These are phyloP conservation scores for Scleroderma citrinum DNA, from an alignment of 768 basidiomycete genomes.

Conservation along the genomic window DNA sequence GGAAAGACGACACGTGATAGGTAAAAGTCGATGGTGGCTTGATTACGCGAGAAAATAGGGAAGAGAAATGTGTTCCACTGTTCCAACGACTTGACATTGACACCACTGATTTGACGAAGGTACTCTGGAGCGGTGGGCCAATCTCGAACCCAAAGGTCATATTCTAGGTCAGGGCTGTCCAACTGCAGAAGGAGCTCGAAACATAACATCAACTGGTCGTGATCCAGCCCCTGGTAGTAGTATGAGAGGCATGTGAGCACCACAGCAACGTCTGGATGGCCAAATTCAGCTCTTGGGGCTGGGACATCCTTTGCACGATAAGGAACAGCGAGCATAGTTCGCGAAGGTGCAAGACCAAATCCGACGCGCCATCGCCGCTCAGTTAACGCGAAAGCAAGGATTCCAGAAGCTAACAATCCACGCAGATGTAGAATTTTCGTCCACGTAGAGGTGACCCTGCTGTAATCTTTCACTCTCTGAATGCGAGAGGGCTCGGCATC, in stretches of 20 bases:
- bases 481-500: not conserved
- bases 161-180: slow-evolving; percentile 29
- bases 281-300: slow-evolving; percentile 33
- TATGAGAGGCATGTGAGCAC: slow-evolving; percentile 33
- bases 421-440: slow-evolving; percentile 27
- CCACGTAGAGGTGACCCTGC: slow-evolving; percentile 11
- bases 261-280: slow-evolving; percentile 33
- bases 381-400: slow-evolving; percentile 24
- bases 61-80: slow-evolving; percentile 18
- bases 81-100: slow-evolving; percentile 27
- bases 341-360: slow-evolving; percentile 29
- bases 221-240: slow-evolving; percentile 30
- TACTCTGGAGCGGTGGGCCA: slow-evolving; percentile 13
- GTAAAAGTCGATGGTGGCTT: slow-evolving; percentile 31
- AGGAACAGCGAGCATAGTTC: slow-evolving; percentile 33
- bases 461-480: slow-evolving; percentile 7
- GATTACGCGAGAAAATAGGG: slow-evolving; percentile 25
- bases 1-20: slow-evolving; percentile 34
- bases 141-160: slow-evolving; percentile 26
- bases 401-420: slow-evolving; percentile 28
- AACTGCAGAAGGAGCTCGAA: slow-evolving; percentile 25
- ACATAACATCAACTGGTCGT: slow-evolving; percentile 20
- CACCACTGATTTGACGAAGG: slow-evolving; percentile 10
- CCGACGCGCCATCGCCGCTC: slow-evolving; percentile 37
- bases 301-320: slow-evolving; percentile 37